Conservation (phyloP, 768 basidiomycete species). For the Coprinellus aureogranulatus region DNA sequence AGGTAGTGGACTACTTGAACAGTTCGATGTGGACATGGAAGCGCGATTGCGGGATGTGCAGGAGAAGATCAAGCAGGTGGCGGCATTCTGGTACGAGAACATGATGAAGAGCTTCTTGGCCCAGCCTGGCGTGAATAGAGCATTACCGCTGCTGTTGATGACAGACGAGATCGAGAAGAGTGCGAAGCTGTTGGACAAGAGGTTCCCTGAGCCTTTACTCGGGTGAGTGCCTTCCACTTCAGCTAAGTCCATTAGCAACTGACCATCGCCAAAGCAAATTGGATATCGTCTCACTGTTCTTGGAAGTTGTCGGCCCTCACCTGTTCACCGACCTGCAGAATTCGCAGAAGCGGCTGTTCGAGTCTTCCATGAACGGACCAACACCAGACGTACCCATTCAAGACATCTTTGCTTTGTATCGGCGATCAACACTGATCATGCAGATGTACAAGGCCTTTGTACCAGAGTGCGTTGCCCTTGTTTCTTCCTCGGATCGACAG, state of each 20-base stretch:
- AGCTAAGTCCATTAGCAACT: conserved; percentile 6
- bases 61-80: conserved; percentile 58
- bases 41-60: conserved; percentile 68
- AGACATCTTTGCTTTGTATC: conserved; percentile 85
- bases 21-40: conserved; percentile 70
- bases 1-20: conserved; percentile 66
- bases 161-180: conserved; percentile 88
- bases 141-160: conserved; percentile 77
- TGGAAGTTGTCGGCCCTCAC: conserved; percentile 66
- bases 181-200: conserved; percentile 80
- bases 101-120: conserved; percentile 64
- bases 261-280: conserved; percentile 45
- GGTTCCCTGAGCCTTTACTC: conserved; percentile 80
- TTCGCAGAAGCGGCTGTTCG: conserved; percentile 71
- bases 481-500: not conserved
- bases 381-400: conserved; percentile 86
- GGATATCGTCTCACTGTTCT: conserved; percentile 72
- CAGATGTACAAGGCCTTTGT: conserved; percentile 84
- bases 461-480: conserved; percentile 54
- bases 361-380: conserved; percentile 82
- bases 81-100: conserved; percentile 58
- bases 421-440: conserved; percentile 68
- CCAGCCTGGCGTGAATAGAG: conserved; percentile 75
- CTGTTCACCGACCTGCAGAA: conserved; percentile 64
- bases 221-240: conserved; percentile 49